Conservation (phyloP, 2,329 filamentous ascomycete species). For the Sclerotinia trifoliorum region DNA sequence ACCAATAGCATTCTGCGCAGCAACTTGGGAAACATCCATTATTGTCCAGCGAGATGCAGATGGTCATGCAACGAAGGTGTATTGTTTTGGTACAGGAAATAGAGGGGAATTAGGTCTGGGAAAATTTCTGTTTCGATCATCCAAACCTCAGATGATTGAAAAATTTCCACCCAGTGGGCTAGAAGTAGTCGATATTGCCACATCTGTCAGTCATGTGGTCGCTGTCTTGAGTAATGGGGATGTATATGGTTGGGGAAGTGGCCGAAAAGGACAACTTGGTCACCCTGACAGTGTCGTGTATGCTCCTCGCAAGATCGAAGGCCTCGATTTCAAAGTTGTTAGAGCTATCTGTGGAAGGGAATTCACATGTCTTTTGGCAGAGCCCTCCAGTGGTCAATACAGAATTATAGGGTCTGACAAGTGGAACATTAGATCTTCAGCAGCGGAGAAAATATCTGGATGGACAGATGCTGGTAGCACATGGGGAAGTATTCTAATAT, state of each 20-base stretch:
- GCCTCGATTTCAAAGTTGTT: constrained; percentile 59
- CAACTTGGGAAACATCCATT: constrained; percentile 76
- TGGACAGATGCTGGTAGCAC: constrained; percentile 73
- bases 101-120: constrained; percentile 74
- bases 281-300: constrained; percentile 53
- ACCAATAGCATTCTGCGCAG: constrained; percentile 53
- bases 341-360: constrained; percentile 78
- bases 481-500: constrained; percentile 78
- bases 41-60: constrained; percentile 52
- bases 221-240: constrained; percentile 71
- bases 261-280: constrained; percentile 82
- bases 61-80: constrained; percentile 51
- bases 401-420: constrained; percentile 73
- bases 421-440: constrained; percentile 61
- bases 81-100: constrained; percentile 62
- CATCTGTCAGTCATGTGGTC: constrained; percentile 76
- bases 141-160: constrained; percentile 50
- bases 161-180: constrained; percentile 63
- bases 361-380: constrained; percentile 72
- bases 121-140: constrained; percentile 49
- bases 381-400: constrained; percentile 56
- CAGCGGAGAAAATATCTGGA: constrained; percentile 51
- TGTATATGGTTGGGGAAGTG: constrained; percentile 85
- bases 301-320: constrained; percentile 59
- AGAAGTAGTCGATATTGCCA: constrained; percentile 63